Evolutionary conservation across 108 stramenopile species (phyloP).

Genomic region (Skeletonema marinoi): DNA sequence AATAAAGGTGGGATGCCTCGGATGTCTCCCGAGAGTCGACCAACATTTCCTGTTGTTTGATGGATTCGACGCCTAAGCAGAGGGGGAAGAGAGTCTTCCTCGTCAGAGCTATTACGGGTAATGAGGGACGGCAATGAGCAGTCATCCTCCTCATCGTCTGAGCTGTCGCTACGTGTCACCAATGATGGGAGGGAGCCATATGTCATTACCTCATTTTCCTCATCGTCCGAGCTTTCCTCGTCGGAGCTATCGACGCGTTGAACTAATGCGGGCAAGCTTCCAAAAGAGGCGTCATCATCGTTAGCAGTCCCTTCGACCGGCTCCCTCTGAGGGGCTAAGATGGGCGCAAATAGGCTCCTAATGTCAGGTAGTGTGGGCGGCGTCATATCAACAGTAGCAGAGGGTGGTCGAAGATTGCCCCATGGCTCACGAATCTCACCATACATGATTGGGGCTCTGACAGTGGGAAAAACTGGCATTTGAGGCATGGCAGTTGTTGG

Average conservation of each 20-base stretch:
- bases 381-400: too few relatives aligned
- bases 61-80: not conserved
- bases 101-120: not conserved
- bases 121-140: not conserved
- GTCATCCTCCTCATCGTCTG: not conserved
- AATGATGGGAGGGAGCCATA: not conserved
- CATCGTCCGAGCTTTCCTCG: not conserved
- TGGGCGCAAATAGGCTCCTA: too few relatives aligned
- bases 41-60: too few relatives aligned
- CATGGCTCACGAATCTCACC: too few relatives aligned
- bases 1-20: not conserved
- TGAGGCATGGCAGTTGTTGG: not conserved
- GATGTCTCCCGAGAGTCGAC: too few relatives aligned
- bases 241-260: not conserved
- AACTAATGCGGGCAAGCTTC: not conserved
- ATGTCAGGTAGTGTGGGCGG: too few relatives aligned
- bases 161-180: not conserved
- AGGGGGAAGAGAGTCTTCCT: not conserved
- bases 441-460: too few relatives aligned
- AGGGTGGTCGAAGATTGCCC: too few relatives aligned
- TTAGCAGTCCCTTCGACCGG: not conserved
- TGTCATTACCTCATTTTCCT: not conserved
- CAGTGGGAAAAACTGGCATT: too few relatives aligned
- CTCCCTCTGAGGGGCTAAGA: too few relatives aligned
- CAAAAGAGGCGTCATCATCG: not conserved